A percentile compares a stretch with the other conserved stretches of the same genome.
phyloP scores from a whole-genome alignment of 352 stramenopile genomes.

The Pythium dissotocum region DNA sequence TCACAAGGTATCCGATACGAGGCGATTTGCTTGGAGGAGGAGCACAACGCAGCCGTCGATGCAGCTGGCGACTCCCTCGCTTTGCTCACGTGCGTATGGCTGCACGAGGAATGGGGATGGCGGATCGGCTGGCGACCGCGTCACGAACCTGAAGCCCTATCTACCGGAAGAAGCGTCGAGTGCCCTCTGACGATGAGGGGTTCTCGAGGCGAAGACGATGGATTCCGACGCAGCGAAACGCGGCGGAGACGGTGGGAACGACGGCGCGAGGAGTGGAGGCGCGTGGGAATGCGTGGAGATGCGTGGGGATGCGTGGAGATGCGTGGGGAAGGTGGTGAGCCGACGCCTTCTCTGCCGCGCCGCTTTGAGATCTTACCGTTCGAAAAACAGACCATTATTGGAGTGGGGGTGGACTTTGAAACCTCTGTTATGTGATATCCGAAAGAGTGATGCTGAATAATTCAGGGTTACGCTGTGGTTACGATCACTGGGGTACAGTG shows the following conservation, averaged over 20 bases:
- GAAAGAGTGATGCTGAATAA: neutral
- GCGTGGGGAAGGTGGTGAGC: neutral
- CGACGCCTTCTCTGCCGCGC: constrained; percentile 4
- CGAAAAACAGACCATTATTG: constrained; percentile 4
- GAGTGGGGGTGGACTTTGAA: neutral
- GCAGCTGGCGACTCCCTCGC: constrained; percentile 1
- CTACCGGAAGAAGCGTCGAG: too few relatives aligned
- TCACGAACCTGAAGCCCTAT: constrained; percentile 6
- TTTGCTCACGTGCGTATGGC: constrained; percentile 5
- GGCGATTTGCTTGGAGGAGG: too few relatives aligned
- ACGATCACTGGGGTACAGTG: too few relatives aligned
- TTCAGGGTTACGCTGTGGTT: neutral
- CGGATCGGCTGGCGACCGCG: neutral
- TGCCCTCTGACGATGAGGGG: neutral
- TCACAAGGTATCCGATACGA: neutral
- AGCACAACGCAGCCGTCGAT: neutral
- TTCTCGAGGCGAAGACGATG: neutral
- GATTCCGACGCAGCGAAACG: neutral
- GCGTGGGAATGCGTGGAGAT: neutral
- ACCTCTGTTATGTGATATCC: constrained; percentile 3
- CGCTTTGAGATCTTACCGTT: constrained; percentile 25
- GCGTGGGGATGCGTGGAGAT: neutral
- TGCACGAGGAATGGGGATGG: neutral
- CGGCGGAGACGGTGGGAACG: neutral
- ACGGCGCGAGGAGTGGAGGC: neutral